A percentile compares a stretch with the other conserved stretches of the same genome.
Evolutionary conservation across 2,329 filamentous ascomycete genomes (phyloP).

Genomic region (Zalaria sp.): DNA sequence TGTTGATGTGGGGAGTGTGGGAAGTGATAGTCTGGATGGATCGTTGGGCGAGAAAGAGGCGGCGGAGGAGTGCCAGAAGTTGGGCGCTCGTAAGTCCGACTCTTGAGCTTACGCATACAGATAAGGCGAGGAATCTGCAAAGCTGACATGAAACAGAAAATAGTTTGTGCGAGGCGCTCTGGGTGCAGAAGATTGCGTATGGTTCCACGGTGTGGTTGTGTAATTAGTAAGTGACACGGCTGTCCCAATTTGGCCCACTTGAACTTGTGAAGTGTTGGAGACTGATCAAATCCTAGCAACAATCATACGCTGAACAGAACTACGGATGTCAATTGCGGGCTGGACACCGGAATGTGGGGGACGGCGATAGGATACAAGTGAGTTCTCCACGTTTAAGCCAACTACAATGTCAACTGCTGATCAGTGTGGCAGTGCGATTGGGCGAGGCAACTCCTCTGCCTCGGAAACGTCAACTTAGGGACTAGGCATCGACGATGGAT

Average conservation of each 20-base stretch:
- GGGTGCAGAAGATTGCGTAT: not conserved
- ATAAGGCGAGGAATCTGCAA: too few species aligned
- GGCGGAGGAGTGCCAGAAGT: not conserved
- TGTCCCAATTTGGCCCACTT: not conserved
- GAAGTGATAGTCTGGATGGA: constrained; percentile 3
- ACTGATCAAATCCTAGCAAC: not conserved
- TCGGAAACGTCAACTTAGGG: too few species aligned
- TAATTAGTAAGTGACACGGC: not conserved
- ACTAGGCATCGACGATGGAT: too few species aligned
- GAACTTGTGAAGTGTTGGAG: not conserved
- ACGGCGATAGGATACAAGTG: constrained; percentile 2
- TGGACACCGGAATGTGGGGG: not conserved
- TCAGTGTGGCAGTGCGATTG: too few species aligned
- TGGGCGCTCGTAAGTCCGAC: not conserved
- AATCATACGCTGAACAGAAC: not conserved
- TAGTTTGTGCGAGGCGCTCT: not conserved
- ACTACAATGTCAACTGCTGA: too few species aligned
- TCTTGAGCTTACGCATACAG: too few species aligned
- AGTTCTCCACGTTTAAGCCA: not conserved
- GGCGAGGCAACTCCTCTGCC: too few species aligned
- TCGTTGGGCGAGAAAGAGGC: constrained; percentile 1
- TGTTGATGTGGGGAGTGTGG: constrained; percentile 2
- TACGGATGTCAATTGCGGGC: constrained; percentile 1
- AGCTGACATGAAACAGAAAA: not conserved
- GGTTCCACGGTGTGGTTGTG: constrained; percentile 1